Base-by-base conservation (phyloP, 306 rosid genomes). In the Cucurbita pepo region DNA sequence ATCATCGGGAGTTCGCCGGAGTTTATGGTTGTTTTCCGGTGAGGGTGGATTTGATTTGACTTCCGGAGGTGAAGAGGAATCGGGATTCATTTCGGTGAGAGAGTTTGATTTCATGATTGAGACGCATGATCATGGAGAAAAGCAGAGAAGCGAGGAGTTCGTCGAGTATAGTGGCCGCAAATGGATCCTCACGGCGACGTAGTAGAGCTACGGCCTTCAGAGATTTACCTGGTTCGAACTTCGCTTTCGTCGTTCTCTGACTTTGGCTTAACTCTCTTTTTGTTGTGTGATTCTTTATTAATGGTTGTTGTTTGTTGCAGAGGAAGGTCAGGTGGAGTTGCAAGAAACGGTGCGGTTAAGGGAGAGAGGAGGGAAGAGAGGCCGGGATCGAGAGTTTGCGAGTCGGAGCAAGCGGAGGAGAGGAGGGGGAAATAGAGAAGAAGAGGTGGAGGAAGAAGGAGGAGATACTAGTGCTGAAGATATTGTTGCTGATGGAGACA, bases 71-170 rank as follows among this genome's bases (percentile, higher is more conserved):
- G 53, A 41, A 13, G 15, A 43, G 44, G 43, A 53, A 56, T 70
- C n/a, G 16, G 15, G 44, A 41, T 15, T 21, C 50, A 13, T n/a
- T 51, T 9, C n/a, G n/a, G 72, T 14, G 40, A 3, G 59, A 61
- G 56, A 30, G 71, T 83, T 74, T 9, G 40, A 61, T 76, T 78
- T 80, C 78, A 79, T 78, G 90, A 86, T 77, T 76, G 65, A 78
- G 56, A 51, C 56, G 47, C 14, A 69, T 72, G 79, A 64, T 63
- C 76, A 87, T 87, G 87, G 87, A 90, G 36, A 86, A 83, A 82
- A 78, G 15, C 55, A 83, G 90, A 87, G 90, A 85, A 71, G 79
- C 88, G 12, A 84, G 79, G 78, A 82, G 81, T 72, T 76, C 86
- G 72, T 67, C 85, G 16, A 71, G 78, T 25, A 67, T 56, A 69